phyloP scores from a whole-genome alignment of 805 yeast genomes.

The Zygoascus flipseniorum region DNA sequence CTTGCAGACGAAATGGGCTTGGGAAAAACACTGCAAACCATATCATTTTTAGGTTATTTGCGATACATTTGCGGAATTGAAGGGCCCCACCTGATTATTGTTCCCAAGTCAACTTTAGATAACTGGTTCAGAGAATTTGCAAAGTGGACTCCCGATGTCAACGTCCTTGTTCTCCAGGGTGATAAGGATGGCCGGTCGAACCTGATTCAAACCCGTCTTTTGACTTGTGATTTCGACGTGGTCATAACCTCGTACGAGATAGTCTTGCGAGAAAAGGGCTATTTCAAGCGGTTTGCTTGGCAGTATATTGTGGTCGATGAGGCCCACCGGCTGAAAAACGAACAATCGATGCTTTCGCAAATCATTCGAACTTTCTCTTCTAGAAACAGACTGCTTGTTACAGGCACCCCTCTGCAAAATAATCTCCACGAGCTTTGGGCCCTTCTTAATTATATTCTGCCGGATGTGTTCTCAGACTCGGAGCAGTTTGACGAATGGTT shows the following conservation, averaged over 20 bases:
- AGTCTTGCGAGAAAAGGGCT: constrained; percentile 81
- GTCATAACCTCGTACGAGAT: constrained; percentile 87
- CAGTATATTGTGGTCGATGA: constrained; percentile 91
- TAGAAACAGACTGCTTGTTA: constrained; percentile 72
- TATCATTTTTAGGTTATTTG: constrained; percentile 81
- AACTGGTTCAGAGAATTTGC: constrained; percentile 95
- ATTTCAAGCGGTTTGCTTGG: constrained; percentile 79
- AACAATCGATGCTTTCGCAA: constrained; percentile 84
- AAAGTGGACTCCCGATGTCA: constrained; percentile 94
- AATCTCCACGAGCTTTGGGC: constrained; percentile 97
- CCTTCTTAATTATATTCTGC: constrained; percentile 74
- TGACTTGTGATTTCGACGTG: constrained; percentile 80
- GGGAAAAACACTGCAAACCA: constrained; percentile 93
- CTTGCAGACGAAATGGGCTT: constrained; percentile 98
- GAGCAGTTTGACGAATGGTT: constrained; percentile 91
- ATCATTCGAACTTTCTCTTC: constrained; percentile 85
- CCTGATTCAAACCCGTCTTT: constrained; percentile 48
- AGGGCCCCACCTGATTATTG: constrained; percentile 88
- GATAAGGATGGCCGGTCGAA: constrained; percentile 68
- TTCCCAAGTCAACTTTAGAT: constrained; percentile 91
- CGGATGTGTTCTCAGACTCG: constrained; percentile 92
- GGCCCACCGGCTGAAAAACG: constrained; percentile 95
- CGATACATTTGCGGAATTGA: constrained; percentile 68
- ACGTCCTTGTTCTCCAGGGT: constrained; percentile 80
- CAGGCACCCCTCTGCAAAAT: constrained; percentile 95